phyloP scores from a whole-genome alignment of 2,329 filamentous ascomycete species.

The Botrytis deweyae region DNA sequence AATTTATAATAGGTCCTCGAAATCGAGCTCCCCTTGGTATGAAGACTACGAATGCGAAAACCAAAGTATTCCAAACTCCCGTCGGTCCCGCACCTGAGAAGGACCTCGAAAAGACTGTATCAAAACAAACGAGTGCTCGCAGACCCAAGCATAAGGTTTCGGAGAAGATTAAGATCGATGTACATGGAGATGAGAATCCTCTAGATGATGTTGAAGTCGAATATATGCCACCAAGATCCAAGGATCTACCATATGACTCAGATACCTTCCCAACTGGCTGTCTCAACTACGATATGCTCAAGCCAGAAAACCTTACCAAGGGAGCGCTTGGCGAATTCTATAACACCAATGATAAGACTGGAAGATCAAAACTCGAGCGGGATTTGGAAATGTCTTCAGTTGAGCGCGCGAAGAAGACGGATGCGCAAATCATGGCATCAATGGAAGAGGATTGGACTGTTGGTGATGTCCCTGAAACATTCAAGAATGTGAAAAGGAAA shows the following conservation, averaged over 20 bases:
- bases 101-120: constrained; percentile 62
- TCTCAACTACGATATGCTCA: constrained; percentile 57
- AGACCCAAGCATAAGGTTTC: constrained; percentile 54
- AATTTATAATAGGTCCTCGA: constrained; percentile 45
- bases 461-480: constrained; percentile 53
- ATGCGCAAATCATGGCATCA: constrained; percentile 66
- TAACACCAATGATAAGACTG: constrained; percentile 65
- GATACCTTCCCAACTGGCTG: constrained; percentile 62
- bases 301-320: constrained; percentile 57
- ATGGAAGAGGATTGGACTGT: constrained; percentile 63
- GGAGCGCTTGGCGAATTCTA: constrained; percentile 46
- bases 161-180: constrained; percentile 60
- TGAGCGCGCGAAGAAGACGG: constrained; percentile 51
- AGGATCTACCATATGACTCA: constrained; percentile 65
- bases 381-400: constrained; percentile 53
- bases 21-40: constrained; percentile 80
- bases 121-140: constrained; percentile 54
- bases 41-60: constrained; percentile 96
- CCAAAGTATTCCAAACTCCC: constrained; percentile 63
- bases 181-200: constrained; percentile 53
- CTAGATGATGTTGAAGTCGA: constrained; percentile 69
- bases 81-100: constrained; percentile 60
- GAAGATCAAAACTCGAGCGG: constrained; percentile 61
- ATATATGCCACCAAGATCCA: constrained; percentile 77
- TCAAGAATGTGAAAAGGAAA: constrained; percentile 37